Conservation (phyloP, 1,284 basidiomycete species). For the Melampsora larici-populina region DNA sequence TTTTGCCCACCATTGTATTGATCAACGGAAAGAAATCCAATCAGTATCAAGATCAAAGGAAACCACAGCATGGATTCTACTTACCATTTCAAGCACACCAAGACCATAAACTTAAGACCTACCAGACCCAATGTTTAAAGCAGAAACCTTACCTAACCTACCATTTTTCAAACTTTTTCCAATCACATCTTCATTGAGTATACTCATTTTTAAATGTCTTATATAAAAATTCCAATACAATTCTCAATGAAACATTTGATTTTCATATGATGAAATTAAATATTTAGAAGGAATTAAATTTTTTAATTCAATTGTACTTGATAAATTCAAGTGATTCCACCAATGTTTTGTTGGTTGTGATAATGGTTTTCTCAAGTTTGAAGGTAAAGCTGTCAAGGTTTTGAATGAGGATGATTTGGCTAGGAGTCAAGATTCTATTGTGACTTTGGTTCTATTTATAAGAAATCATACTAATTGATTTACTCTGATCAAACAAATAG, state of each 20-base stretch:
- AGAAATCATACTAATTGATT: not conserved
- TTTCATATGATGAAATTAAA: conserved; percentile 8
- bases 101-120: conserved; percentile 30
- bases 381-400: too few relatives aligned
- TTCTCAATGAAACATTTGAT: conserved; percentile 29
- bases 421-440: too few relatives aligned
- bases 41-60: too few relatives aligned
- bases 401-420: too few relatives aligned
- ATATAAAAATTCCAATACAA: conserved; percentile 33
- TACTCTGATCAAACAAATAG: not conserved
- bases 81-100: conserved; percentile 33
- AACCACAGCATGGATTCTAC: too few relatives aligned
- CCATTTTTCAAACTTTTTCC: too few relatives aligned
- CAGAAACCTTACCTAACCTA: too few relatives aligned
- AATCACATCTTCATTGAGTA: too few relatives aligned
- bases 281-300: conserved; percentile 27
- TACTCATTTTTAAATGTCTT: too few relatives aligned
- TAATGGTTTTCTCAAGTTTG: too few relatives aligned
- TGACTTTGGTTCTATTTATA: not conserved
- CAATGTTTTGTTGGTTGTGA: not conserved
- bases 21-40: too few relatives aligned
- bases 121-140: not conserved
- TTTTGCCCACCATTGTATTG: conserved; percentile 26
- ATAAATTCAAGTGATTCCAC: conserved; percentile 1
- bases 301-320: conserved; percentile 7